Percentiles rank a stretch among this genome's conserved stretches.
phyloP scores from a whole-genome alignment of 257 asterid species.

The Avicennia marina region DNA sequence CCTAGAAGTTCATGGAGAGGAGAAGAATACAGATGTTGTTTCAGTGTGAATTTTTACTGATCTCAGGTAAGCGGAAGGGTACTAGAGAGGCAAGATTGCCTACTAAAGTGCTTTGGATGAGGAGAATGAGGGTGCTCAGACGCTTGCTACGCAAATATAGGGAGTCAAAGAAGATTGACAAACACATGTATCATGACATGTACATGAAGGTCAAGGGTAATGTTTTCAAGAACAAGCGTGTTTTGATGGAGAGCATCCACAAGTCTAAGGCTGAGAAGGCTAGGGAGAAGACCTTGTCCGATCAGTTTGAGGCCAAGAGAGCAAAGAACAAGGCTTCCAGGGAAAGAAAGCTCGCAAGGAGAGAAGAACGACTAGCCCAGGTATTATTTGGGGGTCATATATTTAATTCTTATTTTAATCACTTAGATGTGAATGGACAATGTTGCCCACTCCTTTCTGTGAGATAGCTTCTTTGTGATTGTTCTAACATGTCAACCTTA shows the following conservation, averaged over 20 bases:
- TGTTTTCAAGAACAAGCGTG: constrained; percentile 93
- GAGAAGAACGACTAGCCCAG: constrained; percentile 88
- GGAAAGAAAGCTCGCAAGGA: constrained; percentile 84
- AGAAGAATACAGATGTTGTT: not conserved
- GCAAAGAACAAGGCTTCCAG: constrained; percentile 98
- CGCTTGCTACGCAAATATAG: constrained; percentile 91
- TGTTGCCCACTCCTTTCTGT: no score
- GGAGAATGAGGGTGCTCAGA: constrained; percentile 91
- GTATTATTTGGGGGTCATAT: constrained; percentile 18
- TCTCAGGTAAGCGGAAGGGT: constrained; percentile 92
- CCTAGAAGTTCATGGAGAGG: no score
- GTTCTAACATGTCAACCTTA: no score
- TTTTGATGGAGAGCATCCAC: constrained; percentile 94
- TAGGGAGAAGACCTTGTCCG: constrained; percentile 85
- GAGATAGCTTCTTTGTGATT: no score
- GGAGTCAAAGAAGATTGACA: constrained; percentile 90
- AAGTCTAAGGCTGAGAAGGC: constrained; percentile 98
- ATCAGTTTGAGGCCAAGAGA: constrained; percentile 95
- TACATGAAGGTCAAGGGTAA: constrained; percentile 99
- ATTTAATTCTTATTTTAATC: not conserved
- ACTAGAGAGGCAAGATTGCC: constrained; percentile 97
- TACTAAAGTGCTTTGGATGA: constrained; percentile 91
- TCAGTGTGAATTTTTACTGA: not conserved
- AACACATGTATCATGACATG: constrained; percentile 98
- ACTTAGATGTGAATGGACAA: no score